Base-by-base conservation (phyloP, 768 basidiomycete genomes). In the Mycena olivaceomarginata region DNA sequence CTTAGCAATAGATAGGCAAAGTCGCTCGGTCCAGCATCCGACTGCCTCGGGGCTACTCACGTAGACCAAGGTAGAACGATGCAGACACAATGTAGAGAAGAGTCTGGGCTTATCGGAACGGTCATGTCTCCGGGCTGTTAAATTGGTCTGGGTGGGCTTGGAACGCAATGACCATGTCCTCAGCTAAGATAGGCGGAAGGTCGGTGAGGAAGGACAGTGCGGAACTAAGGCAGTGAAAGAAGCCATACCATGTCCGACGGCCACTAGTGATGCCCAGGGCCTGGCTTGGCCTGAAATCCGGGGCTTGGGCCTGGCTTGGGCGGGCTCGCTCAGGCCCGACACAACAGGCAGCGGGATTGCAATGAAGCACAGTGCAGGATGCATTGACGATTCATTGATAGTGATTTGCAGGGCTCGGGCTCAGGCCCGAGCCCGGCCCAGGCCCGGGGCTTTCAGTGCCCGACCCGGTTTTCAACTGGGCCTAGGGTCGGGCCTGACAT, bases 1-100 rank as follows among this genome's bases (percentile, higher is more conserved):
- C 66, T 67, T 60, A n/a, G 46, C 48, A n/a, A n/a, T n/a, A 67
- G 66, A 53, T 67, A 67, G 66, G 66, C 31, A 67, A 67, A 53
- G 46, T 53, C 31, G 48, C 66, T 67, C 48, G 62, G 62, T 63
- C n/a, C 62, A 45, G 66, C 66, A 67, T 60, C 59, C 59, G 59
- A 60, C 59, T 60, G 37, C 59, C 59, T 60, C 59, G 59, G 59
- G 59, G 37, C 46, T 53, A 67, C 66, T 53, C 66, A 40, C 48
- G 48, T 51, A 67, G 66, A 67, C 66, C 66, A 67, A 67, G 48
- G 66, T 53, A 67, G 66, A 67, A 51, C 66, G 37, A 67, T 37
- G 48, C 37, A 67, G 48, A 67, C 48, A 67, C 48, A 66, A 48
- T 66, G 64, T 53, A 53, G 66, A 67, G 48, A 67, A 53, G 53